These are phyloP conservation scores for Babesia bigemina DNA, from an alignment of 169 alveolate species.

Conservation along the genomic window DNA sequence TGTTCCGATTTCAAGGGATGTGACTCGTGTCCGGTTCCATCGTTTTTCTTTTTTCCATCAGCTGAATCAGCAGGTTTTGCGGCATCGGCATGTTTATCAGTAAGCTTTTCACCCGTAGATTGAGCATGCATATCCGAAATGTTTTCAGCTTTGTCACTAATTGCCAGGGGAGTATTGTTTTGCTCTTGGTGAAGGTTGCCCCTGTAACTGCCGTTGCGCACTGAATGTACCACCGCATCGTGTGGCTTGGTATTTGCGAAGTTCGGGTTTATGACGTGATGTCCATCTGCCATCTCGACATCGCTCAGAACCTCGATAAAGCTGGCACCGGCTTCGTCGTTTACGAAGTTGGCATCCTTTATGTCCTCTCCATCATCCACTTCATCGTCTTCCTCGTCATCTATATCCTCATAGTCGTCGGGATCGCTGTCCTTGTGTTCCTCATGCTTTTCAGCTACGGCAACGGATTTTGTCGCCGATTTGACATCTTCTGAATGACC, in stretches of 20 bases:
- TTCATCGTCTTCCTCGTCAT: slow-evolving; percentile 14
- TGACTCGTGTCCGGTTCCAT: background rate
- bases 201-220: background rate
- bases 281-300: slow-evolving; percentile 20
- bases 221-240: too few relatives aligned
- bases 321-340: slow-evolving; percentile 36
- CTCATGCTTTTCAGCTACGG: background rate
- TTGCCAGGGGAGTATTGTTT: background rate
- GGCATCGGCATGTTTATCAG: too few relatives aligned
- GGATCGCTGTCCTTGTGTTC: background rate
- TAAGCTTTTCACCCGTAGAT: background rate
- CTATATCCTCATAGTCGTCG: background rate
- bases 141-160: background rate
- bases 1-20: slow-evolving; percentile 43
- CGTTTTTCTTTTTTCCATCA: background rate
- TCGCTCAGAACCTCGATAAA: slow-evolving; percentile 45
- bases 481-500: background rate
- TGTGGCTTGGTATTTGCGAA: background rate
- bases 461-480: slow-evolving; percentile 1
- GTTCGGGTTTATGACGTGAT: slow-evolving; percentile 2
- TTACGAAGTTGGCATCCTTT: background rate
- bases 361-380: slow-evolving; percentile 10
- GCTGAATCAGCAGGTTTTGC: background rate
- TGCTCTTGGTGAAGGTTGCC: background rate
- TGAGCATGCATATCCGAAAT: background rate